Evolutionary conservation across 2,329 filamentous ascomycete genomes (phyloP), one percentile per base, ranked within the genome.

Genomic region (Thielaviopsis ethacetica): DNA sequence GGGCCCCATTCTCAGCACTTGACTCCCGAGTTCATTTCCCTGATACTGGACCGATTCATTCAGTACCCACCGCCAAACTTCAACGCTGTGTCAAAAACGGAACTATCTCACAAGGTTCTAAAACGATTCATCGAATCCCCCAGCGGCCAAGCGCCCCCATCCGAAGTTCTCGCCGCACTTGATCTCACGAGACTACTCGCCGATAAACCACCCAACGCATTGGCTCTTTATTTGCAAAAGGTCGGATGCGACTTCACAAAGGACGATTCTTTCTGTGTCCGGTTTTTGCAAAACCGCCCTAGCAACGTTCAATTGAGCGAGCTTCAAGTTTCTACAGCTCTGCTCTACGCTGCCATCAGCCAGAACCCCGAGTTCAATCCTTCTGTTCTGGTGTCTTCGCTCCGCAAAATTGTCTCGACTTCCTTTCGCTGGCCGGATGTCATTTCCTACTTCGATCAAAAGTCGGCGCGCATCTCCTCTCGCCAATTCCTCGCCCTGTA

Each of bases 21-120:
- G 58, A 77, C 75, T 12, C 76, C 84, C 30, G 73, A 80, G 50
- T 89, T 93, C 67, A 78, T 96, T 62, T 86, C 87, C 54, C 75
- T 84, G 61, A 84, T 95, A 61, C 76, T 96, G 70, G 88, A 95
- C 69, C 86, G 88, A 65, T 86, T 94, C 65, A 83, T 95, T 58
- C 84, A 93, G 70, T 84, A 91, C 65, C 89, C 91, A 56, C 89
- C 90, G 30, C 87, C 86, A 26, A 89, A 85, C 69, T 94, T 94
- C 74, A 88, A 86, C 66, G 82, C 89, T 58, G 78, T 84, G 57
- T 84, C 81, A 60, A 83, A 86, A 67, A 76, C 84, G 63, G 86
- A 90, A 66, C 77, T 87, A 15, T 77, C 79, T 60, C 77, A 81
- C 67, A 85, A 83, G 63, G 77, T 84, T 60, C 78, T 78, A 65